Base-by-base conservation (phyloP, 805 yeast genomes). In the Sungouiozyma ichnusensis region DNA sequence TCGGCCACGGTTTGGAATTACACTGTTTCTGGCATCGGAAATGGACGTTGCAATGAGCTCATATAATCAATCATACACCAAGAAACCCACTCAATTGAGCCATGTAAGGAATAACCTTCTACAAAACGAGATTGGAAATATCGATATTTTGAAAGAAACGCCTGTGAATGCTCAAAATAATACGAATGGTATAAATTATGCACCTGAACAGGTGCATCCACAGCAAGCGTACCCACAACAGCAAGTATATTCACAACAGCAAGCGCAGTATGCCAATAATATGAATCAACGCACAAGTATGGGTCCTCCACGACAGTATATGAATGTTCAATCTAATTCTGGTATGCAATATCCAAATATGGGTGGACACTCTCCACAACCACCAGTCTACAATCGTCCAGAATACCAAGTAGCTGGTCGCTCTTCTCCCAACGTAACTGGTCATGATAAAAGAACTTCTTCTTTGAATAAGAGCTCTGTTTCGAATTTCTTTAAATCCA, bases 121-220 rank as follows among this genome's bases (percentile, higher is more conserved):
- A 20, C 64, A 59, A 27, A 55, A 48, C 37, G 68, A 67, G 19
- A 53, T 66, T 9, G 77, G 74, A 0, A 60, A 53, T 45, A 71
- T 74, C 24, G 76, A 73, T 45, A 58, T 73, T 13, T 46, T 66
- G 14, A 49, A 68, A 14, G 77, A 73, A 47, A 54, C 54, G 0
- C 72, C 72, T 3, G 43, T 63, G 6, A 51, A 50, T 32, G 41
- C 42, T 15, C 37, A 16, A 27, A 36, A 36, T n/a, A 36, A 36
- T 14, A 14, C 13, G 9, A 27, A 27, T n/a, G 16, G 16, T 9
- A 33, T 18, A 9, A 33, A 19, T 13, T 35, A 14, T 20, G 20
- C 14, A 7, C 20, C 31, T 33, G 43, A 24, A 33, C 45, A 41
- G 35, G 20, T 20, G 20, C 43, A 43, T 33, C 48, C 38, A 18